Conservation (phyloP, 2,329 filamentous ascomycete species). For the Clonostachys solani region DNA sequence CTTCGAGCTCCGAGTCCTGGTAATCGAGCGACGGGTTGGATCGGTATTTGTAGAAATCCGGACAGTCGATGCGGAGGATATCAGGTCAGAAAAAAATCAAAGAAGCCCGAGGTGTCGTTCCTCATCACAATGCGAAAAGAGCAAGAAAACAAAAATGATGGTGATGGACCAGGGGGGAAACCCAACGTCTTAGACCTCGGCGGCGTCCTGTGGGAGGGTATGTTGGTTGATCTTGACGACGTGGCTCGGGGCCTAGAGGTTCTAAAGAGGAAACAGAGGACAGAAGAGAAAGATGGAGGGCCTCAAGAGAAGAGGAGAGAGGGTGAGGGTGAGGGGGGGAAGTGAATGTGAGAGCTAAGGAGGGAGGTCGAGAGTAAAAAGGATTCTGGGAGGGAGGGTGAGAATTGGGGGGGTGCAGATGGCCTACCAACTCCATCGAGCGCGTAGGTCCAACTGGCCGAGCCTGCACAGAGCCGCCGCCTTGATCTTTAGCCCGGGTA, state of each 20-base stretch:
- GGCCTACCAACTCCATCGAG: background rate
- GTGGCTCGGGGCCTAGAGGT: background rate
- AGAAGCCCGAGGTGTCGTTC: slow-evolving; percentile 1
- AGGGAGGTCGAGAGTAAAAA: background rate
- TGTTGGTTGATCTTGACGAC: slow-evolving; percentile 1
- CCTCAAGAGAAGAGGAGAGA: slow-evolving; percentile 13
- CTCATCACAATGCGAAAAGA: slow-evolving; percentile 5
- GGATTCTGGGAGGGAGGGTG: background rate
- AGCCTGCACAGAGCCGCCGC: background rate
- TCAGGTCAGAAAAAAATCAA: slow-evolving; percentile 2
- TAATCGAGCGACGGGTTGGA: too few relatives aligned
- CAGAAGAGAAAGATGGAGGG: slow-evolving; percentile 10
- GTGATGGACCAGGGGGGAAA: background rate
- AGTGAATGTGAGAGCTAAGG: slow-evolving; percentile 1
- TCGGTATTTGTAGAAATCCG: too few relatives aligned
- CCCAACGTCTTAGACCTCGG: background rate
- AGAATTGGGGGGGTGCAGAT: background rate
- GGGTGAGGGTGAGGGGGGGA: slow-evolving; percentile 11
- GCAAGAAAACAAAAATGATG: background rate
- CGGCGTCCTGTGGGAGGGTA: background rate
- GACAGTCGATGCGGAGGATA: background rate
- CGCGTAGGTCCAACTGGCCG: background rate
- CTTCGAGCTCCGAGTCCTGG: too few relatives aligned
- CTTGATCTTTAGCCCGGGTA: too few relatives aligned
- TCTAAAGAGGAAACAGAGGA: slow-evolving; percentile 1